These are phyloP conservation scores for Podosphaera xanthii DNA, from an alignment of 2,329 filamentous ascomycete species.

Conservation along the genomic window DNA sequence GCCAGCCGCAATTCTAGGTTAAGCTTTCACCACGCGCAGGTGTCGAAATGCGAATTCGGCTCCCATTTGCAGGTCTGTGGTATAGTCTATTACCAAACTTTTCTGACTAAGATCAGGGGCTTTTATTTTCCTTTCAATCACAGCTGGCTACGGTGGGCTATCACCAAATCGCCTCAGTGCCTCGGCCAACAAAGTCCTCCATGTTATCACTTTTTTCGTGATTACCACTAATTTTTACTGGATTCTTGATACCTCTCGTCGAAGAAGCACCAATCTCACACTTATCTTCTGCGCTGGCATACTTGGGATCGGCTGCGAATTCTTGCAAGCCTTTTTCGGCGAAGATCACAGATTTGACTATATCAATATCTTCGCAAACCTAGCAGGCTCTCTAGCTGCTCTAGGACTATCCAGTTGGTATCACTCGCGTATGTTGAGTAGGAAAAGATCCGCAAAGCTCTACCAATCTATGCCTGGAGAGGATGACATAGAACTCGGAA, in stretches of 20 bases:
- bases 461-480: slow-evolving; percentile 47
- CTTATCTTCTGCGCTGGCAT: slow-evolving; percentile 53
- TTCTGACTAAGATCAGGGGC: slow-evolving; percentile 26
- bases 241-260: slow-evolving; percentile 77
- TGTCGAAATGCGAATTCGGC: slow-evolving; percentile 53
- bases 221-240: slow-evolving; percentile 85
- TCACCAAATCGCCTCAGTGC: slow-evolving; percentile 32
- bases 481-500: slow-evolving; percentile 45
- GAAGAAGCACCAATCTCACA: slow-evolving; percentile 66
- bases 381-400: slow-evolving; percentile 51
- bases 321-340: slow-evolving; percentile 52
- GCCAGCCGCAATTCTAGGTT: no score
- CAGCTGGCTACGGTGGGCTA: slow-evolving; percentile 62
- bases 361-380: slow-evolving; percentile 72
- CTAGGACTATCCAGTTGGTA: slow-evolving; percentile 70
- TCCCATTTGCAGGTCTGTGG: slow-evolving; percentile 61
- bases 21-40: neutral
- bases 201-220: slow-evolving; percentile 72
- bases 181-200: slow-evolving; percentile 65
- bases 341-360: slow-evolving; percentile 52
- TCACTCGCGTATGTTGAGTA: slow-evolving; percentile 84
- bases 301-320: slow-evolving; percentile 51
- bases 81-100: neutral
- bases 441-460: slow-evolving; percentile 49
- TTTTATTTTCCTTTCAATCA: slow-evolving; percentile 47